phyloP scores from a whole-genome alignment of 768 basidiomycete genomes.

The Chlorophyllum brunneum region DNA sequence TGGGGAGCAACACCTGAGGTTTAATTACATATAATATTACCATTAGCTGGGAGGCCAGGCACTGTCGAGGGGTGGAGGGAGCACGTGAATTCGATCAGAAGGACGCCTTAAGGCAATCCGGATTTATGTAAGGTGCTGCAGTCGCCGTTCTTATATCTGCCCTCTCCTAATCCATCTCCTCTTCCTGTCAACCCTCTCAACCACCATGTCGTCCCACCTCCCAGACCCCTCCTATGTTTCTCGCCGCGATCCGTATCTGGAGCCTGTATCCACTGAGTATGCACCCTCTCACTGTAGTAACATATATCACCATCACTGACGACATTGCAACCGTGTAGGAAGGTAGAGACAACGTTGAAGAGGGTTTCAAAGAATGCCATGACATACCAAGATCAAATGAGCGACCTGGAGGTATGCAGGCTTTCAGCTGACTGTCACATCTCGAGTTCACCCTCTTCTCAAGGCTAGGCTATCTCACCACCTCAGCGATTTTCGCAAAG shows the following conservation, averaged over 20 bases:
- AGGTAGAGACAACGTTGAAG: slow-evolving; percentile 44
- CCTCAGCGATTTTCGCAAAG: slow-evolving; percentile 70
- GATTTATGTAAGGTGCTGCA: slow-evolving; percentile 22
- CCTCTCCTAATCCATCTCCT: neutral
- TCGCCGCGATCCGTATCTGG: neutral
- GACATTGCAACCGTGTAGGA: slow-evolving; percentile 24
- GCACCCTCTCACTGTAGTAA: slow-evolving; percentile 5
- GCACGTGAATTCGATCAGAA: slow-evolving; percentile 34
- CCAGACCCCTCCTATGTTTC: slow-evolving; percentile 1
- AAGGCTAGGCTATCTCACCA: slow-evolving; percentile 67
- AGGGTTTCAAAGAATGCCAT: slow-evolving; percentile 43
- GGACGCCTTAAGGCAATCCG: too few relatives aligned
- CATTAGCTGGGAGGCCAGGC: neutral
- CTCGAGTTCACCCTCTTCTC: slow-evolving; percentile 3
- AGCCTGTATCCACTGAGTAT: slow-evolving; percentile 22
- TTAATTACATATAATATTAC: neutral
- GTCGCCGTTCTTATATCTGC: slow-evolving; percentile 15
- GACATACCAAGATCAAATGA: slow-evolving; percentile 54
- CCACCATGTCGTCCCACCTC: slow-evolving; percentile 2
- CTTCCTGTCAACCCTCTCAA: slow-evolving; percentile 4
- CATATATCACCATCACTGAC: neutral
- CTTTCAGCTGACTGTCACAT: neutral
- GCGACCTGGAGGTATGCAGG: slow-evolving; percentile 50
- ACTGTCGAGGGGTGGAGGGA: slow-evolving; percentile 16
- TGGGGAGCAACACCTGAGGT: neutral